Base-by-base conservation (phyloP, 768 basidiomycete species). In the Boletus reticulatus region DNA sequence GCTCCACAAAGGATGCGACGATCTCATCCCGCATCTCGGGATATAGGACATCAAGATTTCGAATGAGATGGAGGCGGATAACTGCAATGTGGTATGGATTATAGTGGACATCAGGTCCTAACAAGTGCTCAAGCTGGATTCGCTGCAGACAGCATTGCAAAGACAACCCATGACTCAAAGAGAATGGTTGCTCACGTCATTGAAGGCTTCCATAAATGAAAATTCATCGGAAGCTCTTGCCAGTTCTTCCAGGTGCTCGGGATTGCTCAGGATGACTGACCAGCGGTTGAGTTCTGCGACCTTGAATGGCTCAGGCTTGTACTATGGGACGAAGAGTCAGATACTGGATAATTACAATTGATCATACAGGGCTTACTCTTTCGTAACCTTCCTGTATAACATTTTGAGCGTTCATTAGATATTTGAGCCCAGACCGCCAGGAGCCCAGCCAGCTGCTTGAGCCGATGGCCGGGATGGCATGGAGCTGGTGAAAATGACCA, bases 1-100 rank as follows among this genome's bases (percentile, higher is more conserved):
- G 59, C 1, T 78, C 78, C 3, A 66, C 59, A 49, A 82, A 77
- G 1, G 81, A 70, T 0, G 64, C 50, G 1, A 61, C 42, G 27
- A 82, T 65, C 55, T 85, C 84, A 19, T 80, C 75, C 9, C 69
- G 71, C 14, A 84, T 62, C 19, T 74, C 72, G 1, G 74, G 69
- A 54, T 76, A 77, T 4, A 76, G 57, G 2, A 50, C 53, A 0
- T 66, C 72, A 8, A 82, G 66, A 45, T 75, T 76, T 11, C 79
- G 68, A 4, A 72, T 73, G 11, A 55, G 24, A 43, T 12, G 27
- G 8, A 6, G 14, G 22, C 71, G 71, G 9, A 76, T 29, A 27
- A 74, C 48, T 0, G 50, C 27, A 4, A 64, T 48, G 43, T 78
- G 76, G 42, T 74, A 76, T 2, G 48, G 48, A 52, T 74, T 68